Evolutionary conservation across 345 rosid genomes (phyloP), one percentile per base, ranked within the genome.

Genomic region (Toxicodendron radicans): DNA sequence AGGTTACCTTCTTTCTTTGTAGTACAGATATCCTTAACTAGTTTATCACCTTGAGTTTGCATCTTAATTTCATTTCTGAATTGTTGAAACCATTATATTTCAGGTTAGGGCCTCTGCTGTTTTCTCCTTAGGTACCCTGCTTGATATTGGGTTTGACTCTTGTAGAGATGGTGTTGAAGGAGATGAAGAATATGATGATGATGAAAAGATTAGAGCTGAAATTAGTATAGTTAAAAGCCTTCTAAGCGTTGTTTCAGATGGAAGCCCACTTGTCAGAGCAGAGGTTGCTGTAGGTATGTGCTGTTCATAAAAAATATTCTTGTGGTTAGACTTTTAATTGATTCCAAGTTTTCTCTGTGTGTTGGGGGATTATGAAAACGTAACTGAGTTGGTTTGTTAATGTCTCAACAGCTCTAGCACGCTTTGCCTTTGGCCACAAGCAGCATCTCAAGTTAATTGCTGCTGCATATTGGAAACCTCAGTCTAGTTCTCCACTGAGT

Each of bases 71-170:
- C 70, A 23, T 13, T 27, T 48, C 60, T 70, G 72, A 71, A 73
- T 77, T 60, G 33, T 71, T 46, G 43, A 73, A n/a, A 20, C 41
- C 17, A 78, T 84, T 35, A 10, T 79, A 60, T 76, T 81, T 70
- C 92, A 96, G 99, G 97, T 96, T 57, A 92, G 99, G 89, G 98
- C 99, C 80, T 90, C 99, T 76, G 95, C 94, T 66, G 98, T 87
- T 72, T 96, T 92, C 85, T 93, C 94, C 49, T 78, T 96, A 86
- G 97, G 97, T 78, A 93, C 97, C 73, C 85, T 96, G 79, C 97
- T 96, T 70, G 99, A 92, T 80, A 82, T 90, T 85, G 95, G 97
- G 67, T 84, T 84, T 77, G 91, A 92, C 82, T 77, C 91, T 2
- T 85, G 81, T 83, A 83, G 89, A 84, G 93, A 89, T 74, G 86